A percentile compares a stretch with the other conserved stretches of the same genome.
These are phyloP conservation scores for Chionographis japonica DNA, from an alignment of 106 monocot genomes.

Conservation along the genomic window DNA sequence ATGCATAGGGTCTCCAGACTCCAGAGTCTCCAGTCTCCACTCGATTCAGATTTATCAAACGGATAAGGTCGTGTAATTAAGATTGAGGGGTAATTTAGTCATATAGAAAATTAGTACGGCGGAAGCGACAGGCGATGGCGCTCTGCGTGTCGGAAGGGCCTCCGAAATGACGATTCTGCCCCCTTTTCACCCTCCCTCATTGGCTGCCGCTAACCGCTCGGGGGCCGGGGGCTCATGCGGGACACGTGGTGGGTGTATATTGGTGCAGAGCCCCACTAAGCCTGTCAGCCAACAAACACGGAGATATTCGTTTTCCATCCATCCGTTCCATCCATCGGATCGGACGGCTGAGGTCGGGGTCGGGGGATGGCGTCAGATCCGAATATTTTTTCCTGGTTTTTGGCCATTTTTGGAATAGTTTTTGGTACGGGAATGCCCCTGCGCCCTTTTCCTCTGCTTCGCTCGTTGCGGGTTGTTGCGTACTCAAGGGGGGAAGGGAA, in stretches of 20 bases:
- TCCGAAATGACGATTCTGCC: background rate
- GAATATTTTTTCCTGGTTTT: background rate
- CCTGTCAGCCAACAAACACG: background rate
- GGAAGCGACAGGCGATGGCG: background rate
- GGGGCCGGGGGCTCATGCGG: too few species aligned
- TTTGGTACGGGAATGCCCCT: constrained; percentile 11
- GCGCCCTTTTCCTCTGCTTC: constrained; percentile 3
- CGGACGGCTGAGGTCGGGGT: constrained; percentile 12
- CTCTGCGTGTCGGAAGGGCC: background rate
- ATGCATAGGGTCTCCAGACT: too few species aligned
- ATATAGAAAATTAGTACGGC: too few species aligned
- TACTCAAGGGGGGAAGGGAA: background rate
- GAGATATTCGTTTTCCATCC: background rate
- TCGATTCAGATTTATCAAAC: too few species aligned
- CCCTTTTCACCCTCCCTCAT: background rate
- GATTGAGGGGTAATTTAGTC: background rate
- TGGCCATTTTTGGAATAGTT: constrained; percentile 6
- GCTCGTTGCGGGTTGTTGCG: background rate
- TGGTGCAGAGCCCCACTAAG: constrained; percentile 10
- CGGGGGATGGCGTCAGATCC: background rate
- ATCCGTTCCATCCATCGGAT: constrained; percentile 2
- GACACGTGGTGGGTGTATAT: background rate
- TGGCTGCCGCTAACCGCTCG: background rate
- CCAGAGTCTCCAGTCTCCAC: too few species aligned
- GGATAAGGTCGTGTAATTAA: too few species aligned